Evolutionary conservation across 371 early-diverging fungal genomes (phyloP).

Genomic region (Apophysomyces trapeziformis): DNA sequence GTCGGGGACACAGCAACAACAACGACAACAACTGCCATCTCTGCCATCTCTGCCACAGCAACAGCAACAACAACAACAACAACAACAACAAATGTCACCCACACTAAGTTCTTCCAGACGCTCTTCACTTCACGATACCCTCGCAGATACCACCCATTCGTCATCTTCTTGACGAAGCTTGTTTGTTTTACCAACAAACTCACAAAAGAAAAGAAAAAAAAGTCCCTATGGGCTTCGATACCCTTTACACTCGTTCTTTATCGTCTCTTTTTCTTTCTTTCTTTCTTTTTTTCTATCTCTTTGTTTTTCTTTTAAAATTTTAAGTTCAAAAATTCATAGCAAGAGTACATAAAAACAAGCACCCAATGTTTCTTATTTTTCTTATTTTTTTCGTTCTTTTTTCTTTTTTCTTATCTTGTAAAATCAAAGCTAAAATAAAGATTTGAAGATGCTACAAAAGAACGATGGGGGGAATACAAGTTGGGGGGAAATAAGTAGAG

Average conservation of each 20-base stretch:
- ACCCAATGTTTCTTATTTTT: not conserved
- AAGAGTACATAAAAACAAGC: constrained; percentile 6
- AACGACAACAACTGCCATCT: constrained; percentile 9
- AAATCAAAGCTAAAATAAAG: not conserved
- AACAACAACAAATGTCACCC: constrained; percentile 13
- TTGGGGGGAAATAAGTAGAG: no score
- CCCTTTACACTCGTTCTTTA: constrained; percentile 10
- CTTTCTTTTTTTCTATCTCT: not conserved
- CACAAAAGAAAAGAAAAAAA: constrained; percentile 2
- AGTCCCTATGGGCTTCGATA: constrained; percentile 8
- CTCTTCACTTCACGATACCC: constrained; percentile 10
- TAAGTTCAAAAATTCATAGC: not conserved
- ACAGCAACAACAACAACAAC: constrained; percentile 15
- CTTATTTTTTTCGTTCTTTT: not conserved
- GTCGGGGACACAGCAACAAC: constrained; percentile 2
- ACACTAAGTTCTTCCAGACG: constrained; percentile 9
- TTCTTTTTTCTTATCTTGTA: not conserved
- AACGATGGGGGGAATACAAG: no score
- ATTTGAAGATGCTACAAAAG: not conserved
- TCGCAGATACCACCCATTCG: not conserved
- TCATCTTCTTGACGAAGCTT: constrained; percentile 11
- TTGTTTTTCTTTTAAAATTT: not conserved
- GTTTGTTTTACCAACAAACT: not conserved
- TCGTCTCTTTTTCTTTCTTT: not conserved
- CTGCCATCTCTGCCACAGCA: not conserved